These are phyloP conservation scores for Thraustotheca clavata DNA, from an alignment of 352 stramenopile genomes.

Conservation along the genomic window DNA sequence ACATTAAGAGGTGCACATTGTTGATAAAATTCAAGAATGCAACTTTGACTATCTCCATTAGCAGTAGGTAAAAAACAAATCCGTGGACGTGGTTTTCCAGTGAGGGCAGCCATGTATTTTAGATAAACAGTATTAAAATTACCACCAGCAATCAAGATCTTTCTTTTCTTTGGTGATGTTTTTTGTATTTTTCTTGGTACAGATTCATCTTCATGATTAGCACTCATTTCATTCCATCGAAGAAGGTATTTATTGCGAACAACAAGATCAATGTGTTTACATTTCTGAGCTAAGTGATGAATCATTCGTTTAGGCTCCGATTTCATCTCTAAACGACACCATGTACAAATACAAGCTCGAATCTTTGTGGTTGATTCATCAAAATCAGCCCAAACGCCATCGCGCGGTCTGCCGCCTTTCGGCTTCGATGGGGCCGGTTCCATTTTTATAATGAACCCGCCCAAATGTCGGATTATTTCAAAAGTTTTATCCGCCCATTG, in stretches of 20 bases:
- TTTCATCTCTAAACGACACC: constrained; percentile 21
- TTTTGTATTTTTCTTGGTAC: constrained; percentile 4
- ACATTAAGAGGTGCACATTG: constrained; percentile 13
- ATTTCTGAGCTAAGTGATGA: constrained; percentile 12
- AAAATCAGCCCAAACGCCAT: constrained; percentile 16
- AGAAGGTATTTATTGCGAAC: constrained; percentile 13
- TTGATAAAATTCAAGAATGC: constrained; percentile 18
- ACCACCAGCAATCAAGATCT: constrained; percentile 13
- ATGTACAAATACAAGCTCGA: constrained; percentile 7
- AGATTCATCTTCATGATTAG: neutral
- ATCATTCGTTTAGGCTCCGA: constrained; percentile 21
- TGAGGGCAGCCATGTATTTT: constrained; percentile 14
- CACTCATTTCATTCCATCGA: neutral
- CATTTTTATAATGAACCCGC: too few species aligned
- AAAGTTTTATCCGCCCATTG: too few species aligned
- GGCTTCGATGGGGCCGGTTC: constrained; percentile 5
- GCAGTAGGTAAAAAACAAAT: constrained; percentile 16
- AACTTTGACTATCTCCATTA: neutral
- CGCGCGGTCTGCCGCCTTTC: constrained; percentile 19
- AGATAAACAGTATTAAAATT: constrained; percentile 10
- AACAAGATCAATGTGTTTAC: constrained; percentile 8
- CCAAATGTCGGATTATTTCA: too few species aligned
- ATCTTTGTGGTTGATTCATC: constrained; percentile 3
- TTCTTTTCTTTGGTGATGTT: neutral
- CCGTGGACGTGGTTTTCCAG: constrained; percentile 12